A percentile compares a stretch with the other conserved stretches of the same genome.
These are phyloP conservation scores for Tolypocladium album DNA, from an alignment of 2,329 filamentous ascomycete species.

Conservation along the genomic window DNA sequence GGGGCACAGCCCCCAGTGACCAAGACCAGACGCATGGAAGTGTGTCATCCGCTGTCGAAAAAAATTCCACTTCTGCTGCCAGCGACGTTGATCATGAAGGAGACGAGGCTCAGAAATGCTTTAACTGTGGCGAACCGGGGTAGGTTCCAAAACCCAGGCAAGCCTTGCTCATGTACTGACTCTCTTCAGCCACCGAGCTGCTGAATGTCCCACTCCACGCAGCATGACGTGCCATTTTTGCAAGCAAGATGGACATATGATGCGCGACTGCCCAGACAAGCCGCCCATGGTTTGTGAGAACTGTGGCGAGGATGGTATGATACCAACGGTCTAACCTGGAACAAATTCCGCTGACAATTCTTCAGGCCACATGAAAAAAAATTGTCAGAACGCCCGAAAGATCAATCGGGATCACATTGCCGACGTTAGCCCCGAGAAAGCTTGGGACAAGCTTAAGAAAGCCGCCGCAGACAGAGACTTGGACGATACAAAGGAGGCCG, in stretches of 20 bases:
- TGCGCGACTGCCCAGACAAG: constrained; percentile 52
- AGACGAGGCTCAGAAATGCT: constrained; percentile 15
- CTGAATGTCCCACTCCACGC: constrained; percentile 23
- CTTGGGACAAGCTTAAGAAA: constrained; percentile 44
- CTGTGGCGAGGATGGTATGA: constrained; percentile 48
- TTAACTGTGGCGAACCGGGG: constrained; percentile 25
- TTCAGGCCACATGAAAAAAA: constrained; percentile 41
- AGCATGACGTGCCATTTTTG: constrained; percentile 32
- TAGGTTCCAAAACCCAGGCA: constrained; percentile 7
- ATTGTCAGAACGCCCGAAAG: constrained; percentile 50
- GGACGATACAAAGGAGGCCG: constrained; percentile 50
- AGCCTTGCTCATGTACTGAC: constrained; percentile 2
- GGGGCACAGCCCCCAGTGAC: not conserved
- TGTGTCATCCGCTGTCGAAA: not conserved
- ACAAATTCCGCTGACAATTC: constrained; percentile 4
- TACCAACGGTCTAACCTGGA: not conserved
- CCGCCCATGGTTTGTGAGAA: constrained; percentile 47
- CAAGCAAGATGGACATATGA: constrained; percentile 39
- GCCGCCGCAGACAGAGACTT: constrained; percentile 46
- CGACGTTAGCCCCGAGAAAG: constrained; percentile 39
- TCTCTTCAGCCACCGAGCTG: constrained; percentile 15
- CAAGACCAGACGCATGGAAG: not conserved
- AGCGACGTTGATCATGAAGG: not conserved
- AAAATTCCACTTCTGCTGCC: not conserved
- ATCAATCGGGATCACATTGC: constrained; percentile 42